Evolutionary conservation across 495 filamentous ascomycete species (phyloP), one percentile per base, ranked within the genome.

Genomic region (Hypoxylon lienhwacheense): DNA sequence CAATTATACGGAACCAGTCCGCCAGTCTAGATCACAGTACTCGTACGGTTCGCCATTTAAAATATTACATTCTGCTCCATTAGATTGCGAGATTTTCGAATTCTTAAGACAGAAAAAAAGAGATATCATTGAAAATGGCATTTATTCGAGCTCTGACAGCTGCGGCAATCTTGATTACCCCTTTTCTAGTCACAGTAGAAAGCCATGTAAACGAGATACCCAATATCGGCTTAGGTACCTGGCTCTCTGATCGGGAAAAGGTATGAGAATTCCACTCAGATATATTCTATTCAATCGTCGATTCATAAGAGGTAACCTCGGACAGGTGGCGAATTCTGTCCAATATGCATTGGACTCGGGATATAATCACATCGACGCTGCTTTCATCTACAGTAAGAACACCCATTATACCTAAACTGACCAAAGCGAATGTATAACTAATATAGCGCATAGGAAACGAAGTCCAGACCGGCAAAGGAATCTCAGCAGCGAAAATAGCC

Each of bases 301-400:
- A 19, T 24, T 46, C 33, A 35, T 6, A 7, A 11, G 10, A 14
- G 8, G 4, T 8, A 12, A 41, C 29, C 19, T 36, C 7, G n/a
- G n/a, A 7, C 4, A 63, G 56, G 65, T 60, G 16, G 39, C 61
- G 3, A 53, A 66, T 41, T 65, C 63, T 15, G 66, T 66, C 7
- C 15, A 67, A 21, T 59, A 67, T 43, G 63, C 71, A 25, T 47
- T 77, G 20, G 63, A 81, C 41, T 73, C 73, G 0, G 84, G 85
- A 12, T 86, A 85, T 49, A 72, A 74, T 8, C 82, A 85, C 44
- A 81, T 87, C 32, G 82, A 86, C 45, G 74, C 68, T 24, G 58
- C 61, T 26, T 42, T 52, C 24, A 55, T 60, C 43, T 64, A 52
- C 28, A 36, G 43, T 63, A 44, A 19, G 31, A 36, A 33, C 24